Evolutionary conservation across 2,329 filamentous ascomycete species (phyloP), one percentile per base, ranked within the genome.

Genomic region (Cladophialophora chaetospira): DNA sequence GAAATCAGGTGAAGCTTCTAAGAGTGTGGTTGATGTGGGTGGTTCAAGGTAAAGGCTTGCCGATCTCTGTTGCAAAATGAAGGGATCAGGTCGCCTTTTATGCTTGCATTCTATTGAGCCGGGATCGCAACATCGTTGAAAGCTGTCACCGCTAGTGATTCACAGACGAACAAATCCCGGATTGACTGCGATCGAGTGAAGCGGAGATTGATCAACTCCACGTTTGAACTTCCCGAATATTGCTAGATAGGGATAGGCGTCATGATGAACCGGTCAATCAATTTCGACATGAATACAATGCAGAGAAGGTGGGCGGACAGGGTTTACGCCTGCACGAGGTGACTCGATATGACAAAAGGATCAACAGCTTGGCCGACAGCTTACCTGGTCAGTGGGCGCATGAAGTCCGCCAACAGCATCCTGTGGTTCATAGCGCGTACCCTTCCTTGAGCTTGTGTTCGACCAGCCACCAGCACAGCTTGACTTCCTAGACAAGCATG

Each of bases 401-500:
- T 40, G 15, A 21, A 40, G 36, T 21, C 36, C 15, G 10, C 5
- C 4, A n/a, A 19, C 15, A 19, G 15, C 21, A 19, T 40, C 35
- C 11, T 10, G 35, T 19, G n/a, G 5, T 4, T 17, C 9, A 19
- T 8, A 10, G 8, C 8, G 8, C 17, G 23, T 9, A 40, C n/a
- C n/a, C n/a, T n/a, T n/a, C n/a, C n/a, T 40, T 19, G 36, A 40
- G 36, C 36, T 40, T 19, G 17, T 40, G 36, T 40, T 19, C 9
- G 36, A 40, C 36, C 36, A 40, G 36, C 36, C 36, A 40, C 36
- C 17, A 31, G 49, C 49, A 26, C 31, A 44, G 21, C 49, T 53
- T 53, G 36, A 43, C 21, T 42, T 8, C 36, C 38, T 42, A 38
- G 23, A 42, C 49, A 53, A 53, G 49, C 49, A 26, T 53, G 49